phyloP scores from a whole-genome alignment of 257 asterid species.

The Primulina tabacum region DNA sequence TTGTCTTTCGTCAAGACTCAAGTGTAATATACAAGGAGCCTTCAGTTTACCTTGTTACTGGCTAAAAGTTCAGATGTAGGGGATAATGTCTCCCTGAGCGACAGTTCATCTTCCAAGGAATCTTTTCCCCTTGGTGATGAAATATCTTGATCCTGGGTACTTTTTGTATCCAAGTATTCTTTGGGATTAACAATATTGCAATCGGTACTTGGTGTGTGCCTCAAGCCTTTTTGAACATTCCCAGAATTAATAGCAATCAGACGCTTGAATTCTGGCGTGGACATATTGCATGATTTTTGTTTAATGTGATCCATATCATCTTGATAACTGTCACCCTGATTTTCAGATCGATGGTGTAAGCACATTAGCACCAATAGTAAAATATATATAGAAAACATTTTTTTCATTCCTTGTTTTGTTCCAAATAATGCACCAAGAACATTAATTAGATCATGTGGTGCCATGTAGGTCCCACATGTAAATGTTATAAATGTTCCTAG shows the following conservation, averaged over 20 bases:
- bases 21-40: not conserved
- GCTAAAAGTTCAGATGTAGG: not conserved
- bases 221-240: slow-evolving; percentile 60
- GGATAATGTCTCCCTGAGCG: slow-evolving; percentile 63
- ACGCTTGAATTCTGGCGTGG: slow-evolving; percentile 47
- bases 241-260: slow-evolving; percentile 58
- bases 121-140: slow-evolving; percentile 20
- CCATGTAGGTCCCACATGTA: not conserved
- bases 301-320: slow-evolving; percentile 9
- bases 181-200: slow-evolving; percentile 40
- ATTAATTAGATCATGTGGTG: not conserved
- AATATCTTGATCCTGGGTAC: slow-evolving; percentile 23
- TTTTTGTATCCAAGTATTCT: slow-evolving; percentile 47
- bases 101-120: slow-evolving; percentile 39
- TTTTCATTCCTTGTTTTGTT: not conserved
- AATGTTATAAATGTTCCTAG: not conserved
- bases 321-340: slow-evolving; percentile 40
- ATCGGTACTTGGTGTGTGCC: slow-evolving; percentile 48
- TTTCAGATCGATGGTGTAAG: slow-evolving; percentile 22
- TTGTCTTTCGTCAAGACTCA: not conserved
- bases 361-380: not conserved
- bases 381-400: no score
- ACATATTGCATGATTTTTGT: slow-evolving; percentile 23
- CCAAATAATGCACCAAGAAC: not conserved
- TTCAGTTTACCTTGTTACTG: slow-evolving; percentile 25